A percentile compares a stretch with the other conserved stretches of the same genome.
phyloP scores from a whole-genome alignment of 1,284 basidiomycete species.

The Ustanciosporium gigantosporum region DNA sequence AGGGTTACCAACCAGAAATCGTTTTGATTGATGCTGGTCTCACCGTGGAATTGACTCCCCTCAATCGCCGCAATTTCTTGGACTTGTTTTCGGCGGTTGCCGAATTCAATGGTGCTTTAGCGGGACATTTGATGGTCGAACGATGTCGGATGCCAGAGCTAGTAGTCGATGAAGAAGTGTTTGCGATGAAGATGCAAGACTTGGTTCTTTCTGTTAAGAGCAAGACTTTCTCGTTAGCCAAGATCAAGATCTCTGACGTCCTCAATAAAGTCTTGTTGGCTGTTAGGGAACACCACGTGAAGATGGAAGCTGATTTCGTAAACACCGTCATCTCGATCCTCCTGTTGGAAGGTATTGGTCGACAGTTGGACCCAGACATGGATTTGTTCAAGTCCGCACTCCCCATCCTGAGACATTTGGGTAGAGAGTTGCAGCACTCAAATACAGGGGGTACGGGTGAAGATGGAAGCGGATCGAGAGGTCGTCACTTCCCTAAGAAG shows the following conservation, averaged over 20 bases:
- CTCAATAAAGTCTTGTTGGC: conserved; percentile 82
- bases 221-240: conserved; percentile 92
- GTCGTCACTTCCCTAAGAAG: conserved; percentile 24
- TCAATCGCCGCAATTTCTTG: conserved; percentile 87
- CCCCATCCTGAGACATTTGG: conserved; percentile 54
- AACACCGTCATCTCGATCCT: conserved; percentile 95
- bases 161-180: conserved; percentile 87
- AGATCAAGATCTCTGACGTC: conserved; percentile 94
- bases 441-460: conserved; percentile 11
- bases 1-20: conserved; percentile 89
- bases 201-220: conserved; percentile 89
- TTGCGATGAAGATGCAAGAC: conserved; percentile 95
- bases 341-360: conserved; percentile 90
- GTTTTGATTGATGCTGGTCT: conserved; percentile 96
- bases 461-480: no score
- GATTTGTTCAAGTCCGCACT: conserved; percentile 66
- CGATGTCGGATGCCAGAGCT: conserved; percentile 90
- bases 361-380: conserved; percentile 86
- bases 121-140: conserved; percentile 93
- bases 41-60: conserved; percentile 79
- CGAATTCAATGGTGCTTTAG: conserved; percentile 92
- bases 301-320: conserved; percentile 97
- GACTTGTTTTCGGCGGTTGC: conserved; percentile 95
- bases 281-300: conserved; percentile 93
- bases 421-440: conserved; percentile 30